A percentile compares a stretch with the other conserved stretches of the same genome.
Conservation (phyloP, 208 protist species). For the Naegleria gruberi region DNA sequence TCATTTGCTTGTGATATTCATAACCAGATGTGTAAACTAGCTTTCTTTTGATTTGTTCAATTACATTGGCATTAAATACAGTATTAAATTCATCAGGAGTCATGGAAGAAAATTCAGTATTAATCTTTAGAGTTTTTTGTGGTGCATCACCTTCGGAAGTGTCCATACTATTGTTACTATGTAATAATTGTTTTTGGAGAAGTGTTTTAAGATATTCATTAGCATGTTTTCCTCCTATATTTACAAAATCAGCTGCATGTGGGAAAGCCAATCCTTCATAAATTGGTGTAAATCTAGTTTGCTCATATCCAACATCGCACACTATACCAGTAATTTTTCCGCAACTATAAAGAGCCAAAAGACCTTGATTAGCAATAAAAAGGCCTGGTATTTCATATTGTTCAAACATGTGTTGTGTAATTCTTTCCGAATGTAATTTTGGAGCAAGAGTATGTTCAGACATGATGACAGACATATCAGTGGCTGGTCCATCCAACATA, state of each 20-base stretch:
- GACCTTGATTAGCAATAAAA: slow-evolving; percentile 50
- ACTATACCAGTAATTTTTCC: slow-evolving; percentile 83
- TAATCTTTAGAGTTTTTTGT: background rate
- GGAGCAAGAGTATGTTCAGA: slow-evolving; percentile 51
- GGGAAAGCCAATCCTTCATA: slow-evolving; percentile 82
- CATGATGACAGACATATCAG: slow-evolving; percentile 33
- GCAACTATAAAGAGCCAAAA: slow-evolving; percentile 81
- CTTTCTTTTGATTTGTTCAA: background rate
- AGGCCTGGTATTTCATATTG: slow-evolving; percentile 39
- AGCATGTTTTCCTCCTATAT: slow-evolving; percentile 78
- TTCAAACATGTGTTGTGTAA: slow-evolving; percentile 65
- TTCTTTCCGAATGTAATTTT: slow-evolving; percentile 67
- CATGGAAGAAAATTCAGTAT: background rate
- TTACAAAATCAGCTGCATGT: slow-evolving; percentile 37
- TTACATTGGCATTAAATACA: background rate
- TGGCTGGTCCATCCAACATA: background rate
- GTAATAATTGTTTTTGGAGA: slow-evolving; percentile 69
- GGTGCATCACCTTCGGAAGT: background rate
- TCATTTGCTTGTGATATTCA: background rate
- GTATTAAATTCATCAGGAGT: background rate
- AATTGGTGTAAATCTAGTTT: slow-evolving; percentile 68
- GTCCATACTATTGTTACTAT: slow-evolving; percentile 12
- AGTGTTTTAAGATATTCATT: slow-evolving; percentile 79
- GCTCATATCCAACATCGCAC: slow-evolving; percentile 73
- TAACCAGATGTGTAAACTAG: background rate